These are phyloP conservation scores for Schizophyllum amplum DNA, from an alignment of 1,284 basidiomycete genomes.

Conservation along the genomic window DNA sequence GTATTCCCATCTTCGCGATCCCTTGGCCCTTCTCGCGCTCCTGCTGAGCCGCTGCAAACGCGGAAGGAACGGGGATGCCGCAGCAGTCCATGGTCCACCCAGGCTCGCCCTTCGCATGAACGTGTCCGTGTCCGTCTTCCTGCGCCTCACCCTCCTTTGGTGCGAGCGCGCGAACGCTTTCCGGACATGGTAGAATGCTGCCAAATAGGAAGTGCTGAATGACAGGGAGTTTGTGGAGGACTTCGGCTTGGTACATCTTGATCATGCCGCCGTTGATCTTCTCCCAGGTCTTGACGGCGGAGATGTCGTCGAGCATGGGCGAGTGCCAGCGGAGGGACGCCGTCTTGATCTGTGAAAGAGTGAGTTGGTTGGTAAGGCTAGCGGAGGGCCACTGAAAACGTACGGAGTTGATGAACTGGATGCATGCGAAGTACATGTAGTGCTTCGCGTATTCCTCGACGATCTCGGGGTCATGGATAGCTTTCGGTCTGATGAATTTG, in stretches of 20 bases:
- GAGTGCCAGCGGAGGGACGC: conserved; percentile 97
- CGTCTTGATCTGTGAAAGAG: conserved; percentile 74
- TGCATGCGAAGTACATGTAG: conserved; percentile 98
- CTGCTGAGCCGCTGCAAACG: conserved; percentile 60
- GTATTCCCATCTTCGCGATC: conserved; percentile 10
- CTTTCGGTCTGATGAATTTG: conserved; percentile 85
- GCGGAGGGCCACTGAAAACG: conserved; percentile 18
- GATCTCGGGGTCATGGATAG: conserved; percentile 88
- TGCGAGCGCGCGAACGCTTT: not conserved
- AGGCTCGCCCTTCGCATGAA: conserved; percentile 46
- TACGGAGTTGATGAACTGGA: conserved; percentile 93
- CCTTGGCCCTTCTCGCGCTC: conserved; percentile 19
- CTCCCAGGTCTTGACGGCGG: conserved; percentile 93
- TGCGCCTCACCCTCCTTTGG: conserved; percentile 15
- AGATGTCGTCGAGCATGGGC: conserved; percentile 98
- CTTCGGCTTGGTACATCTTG: conserved; percentile 97
- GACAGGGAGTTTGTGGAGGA: conserved; percentile 91
- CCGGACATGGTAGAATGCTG: conserved; percentile 58
- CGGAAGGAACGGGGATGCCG: conserved; percentile 82
- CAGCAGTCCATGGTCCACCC: conserved; percentile 88
- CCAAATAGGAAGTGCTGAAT: conserved; percentile 97
- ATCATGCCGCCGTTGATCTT: conserved; percentile 98
- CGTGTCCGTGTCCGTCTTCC: conserved; percentile 46
- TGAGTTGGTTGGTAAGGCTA: not conserved
- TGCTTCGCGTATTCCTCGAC: conserved; percentile 89